Evolutionary conservation across 2,329 filamentous ascomycete species (phyloP).

Genomic region (Sarocladium brachiariae): DNA sequence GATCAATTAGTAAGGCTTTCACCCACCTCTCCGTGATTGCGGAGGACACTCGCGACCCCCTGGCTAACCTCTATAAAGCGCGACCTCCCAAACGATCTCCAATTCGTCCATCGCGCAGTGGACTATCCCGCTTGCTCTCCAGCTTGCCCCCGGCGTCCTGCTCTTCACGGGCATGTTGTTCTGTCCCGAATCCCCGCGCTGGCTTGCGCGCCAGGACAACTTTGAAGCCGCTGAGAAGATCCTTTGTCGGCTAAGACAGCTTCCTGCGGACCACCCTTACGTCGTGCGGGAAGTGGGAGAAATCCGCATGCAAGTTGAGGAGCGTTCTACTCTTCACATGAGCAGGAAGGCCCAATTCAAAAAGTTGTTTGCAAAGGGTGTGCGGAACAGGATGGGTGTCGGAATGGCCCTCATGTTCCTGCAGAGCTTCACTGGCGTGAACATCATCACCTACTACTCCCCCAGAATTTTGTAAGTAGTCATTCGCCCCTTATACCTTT

Average conservation of each 20-base stretch:
- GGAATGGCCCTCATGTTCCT: constrained; percentile 41
- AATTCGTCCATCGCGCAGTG: no score
- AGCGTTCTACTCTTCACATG: constrained; percentile 23
- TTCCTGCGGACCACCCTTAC: constrained; percentile 12
- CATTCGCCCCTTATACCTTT: not conserved
- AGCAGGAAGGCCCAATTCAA: constrained; percentile 22
- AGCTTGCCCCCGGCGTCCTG: constrained; percentile 57
- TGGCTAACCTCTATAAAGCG: no score
- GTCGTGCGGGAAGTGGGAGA: constrained; percentile 12
- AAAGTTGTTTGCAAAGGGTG: constrained; percentile 29
- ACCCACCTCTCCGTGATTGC: no score
- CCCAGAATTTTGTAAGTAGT: constrained; percentile 13
- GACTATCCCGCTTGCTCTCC: constrained; percentile 62
- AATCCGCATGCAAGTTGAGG: constrained; percentile 42
- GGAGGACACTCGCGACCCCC: no score
- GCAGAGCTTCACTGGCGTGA: constrained; percentile 36
- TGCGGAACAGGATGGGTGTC: constrained; percentile 33
- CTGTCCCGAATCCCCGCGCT: constrained; percentile 52
- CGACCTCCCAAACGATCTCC: no score
- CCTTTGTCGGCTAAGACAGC: constrained; percentile 11
- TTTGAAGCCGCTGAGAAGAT: constrained; percentile 12
- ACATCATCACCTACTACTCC: constrained; percentile 53
- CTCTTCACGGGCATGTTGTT: constrained; percentile 63
- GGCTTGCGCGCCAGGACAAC: constrained; percentile 11
- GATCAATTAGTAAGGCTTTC: no score